Conservation (phyloP, 495 filamentous ascomycete species). For the Talaromyces stipitatus region DNA sequence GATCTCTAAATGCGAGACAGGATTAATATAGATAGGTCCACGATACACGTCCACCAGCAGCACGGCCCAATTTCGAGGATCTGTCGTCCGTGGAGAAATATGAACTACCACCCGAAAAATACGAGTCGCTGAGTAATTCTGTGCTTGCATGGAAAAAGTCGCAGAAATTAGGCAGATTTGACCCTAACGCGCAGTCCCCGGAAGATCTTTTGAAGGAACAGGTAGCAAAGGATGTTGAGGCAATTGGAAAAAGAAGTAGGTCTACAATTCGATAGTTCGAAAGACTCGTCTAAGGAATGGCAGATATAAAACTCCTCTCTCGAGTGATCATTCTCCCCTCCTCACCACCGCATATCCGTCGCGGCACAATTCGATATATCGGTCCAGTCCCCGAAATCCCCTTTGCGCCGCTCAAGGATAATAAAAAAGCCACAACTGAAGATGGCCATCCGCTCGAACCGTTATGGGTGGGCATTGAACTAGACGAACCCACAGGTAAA, state of each 20-base stretch:
- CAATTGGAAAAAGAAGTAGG: slow-evolving; percentile 55
- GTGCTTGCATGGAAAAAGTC: slow-evolving; percentile 91
- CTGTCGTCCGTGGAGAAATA: slow-evolving; percentile 78
- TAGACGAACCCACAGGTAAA: slow-evolving; percentile 83
- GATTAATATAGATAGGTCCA: slow-evolving; percentile 48
- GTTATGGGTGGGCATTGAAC: slow-evolving; percentile 76
- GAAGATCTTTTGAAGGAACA: slow-evolving; percentile 56
- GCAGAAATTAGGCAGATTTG: slow-evolving; percentile 89
- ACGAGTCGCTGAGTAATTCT: slow-evolving; percentile 74
- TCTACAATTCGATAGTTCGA: background rate
- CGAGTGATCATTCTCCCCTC: slow-evolving; percentile 38
- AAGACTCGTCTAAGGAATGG: background rate
- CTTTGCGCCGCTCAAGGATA: slow-evolving; percentile 29
- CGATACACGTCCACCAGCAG: slow-evolving; percentile 66
- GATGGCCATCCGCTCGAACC: slow-evolving; percentile 33
- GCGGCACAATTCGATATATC: slow-evolving; percentile 78
- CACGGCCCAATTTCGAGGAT: slow-evolving; percentile 70
- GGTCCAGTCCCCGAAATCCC: slow-evolving; percentile 80
- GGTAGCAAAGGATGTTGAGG: slow-evolving; percentile 53
- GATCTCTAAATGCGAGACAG: background rate
- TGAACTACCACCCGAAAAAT: slow-evolving; percentile 69
- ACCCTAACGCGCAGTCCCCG: slow-evolving; percentile 66
- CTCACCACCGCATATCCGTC: slow-evolving; percentile 52
- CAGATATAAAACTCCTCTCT: slow-evolving; percentile 26
- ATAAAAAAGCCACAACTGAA: slow-evolving; percentile 4